Evolutionary conservation across 2,329 filamentous ascomycete species (phyloP), one percentile per base, ranked within the genome.

Genomic region (Fusarium equiseti): DNA sequence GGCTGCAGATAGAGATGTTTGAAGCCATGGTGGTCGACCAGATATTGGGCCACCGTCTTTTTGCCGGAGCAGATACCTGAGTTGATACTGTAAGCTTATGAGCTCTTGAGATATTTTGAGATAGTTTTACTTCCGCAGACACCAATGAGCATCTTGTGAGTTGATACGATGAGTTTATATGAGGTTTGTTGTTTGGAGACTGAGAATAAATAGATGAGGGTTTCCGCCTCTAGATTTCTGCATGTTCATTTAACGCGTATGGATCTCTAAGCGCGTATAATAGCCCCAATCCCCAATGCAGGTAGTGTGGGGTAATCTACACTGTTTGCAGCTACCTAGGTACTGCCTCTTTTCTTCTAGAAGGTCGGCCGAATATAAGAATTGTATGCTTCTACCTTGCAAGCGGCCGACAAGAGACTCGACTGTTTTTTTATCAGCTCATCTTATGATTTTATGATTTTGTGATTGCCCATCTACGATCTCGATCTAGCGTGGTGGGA

Each of bases 11-110:
- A 86, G 61, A 98, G 87, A 49, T 89, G 88, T 66, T 88, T 89
- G 82, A 98, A 99, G 66, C 89, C 90, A 80, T 98, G 92, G 71
- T 95, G 89, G 70, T 94, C 88, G 70, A 95, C 89, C 11, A 99
- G 88, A 79, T 97, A 98, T 58, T 93, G 89, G 62, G 94, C 94
- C 71, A 98, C 93, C 12, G 94, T 93, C 78, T 90, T 91, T 83
- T 98, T 98, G 76, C 96, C 96, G 51, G 95, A 91, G 83, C 95
- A 98, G 76, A 98, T 95, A 77, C 93, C 95, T 96, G 77, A 26
- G 50, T 43, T 43, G n/a, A 24, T 42, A 50, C 24, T 54, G 60
- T 70, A 59, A 72, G 70, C 65, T 44, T 49, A 35, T 29, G 54
- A 52, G 7, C 50, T 56, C 27, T 59, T 18, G 48, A 57, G 56